Percentiles rank a stretch among this genome's conserved stretches.
phyloP scores from a whole-genome alignment of 805 yeast species.

The Schwanniomyces sp. region DNA sequence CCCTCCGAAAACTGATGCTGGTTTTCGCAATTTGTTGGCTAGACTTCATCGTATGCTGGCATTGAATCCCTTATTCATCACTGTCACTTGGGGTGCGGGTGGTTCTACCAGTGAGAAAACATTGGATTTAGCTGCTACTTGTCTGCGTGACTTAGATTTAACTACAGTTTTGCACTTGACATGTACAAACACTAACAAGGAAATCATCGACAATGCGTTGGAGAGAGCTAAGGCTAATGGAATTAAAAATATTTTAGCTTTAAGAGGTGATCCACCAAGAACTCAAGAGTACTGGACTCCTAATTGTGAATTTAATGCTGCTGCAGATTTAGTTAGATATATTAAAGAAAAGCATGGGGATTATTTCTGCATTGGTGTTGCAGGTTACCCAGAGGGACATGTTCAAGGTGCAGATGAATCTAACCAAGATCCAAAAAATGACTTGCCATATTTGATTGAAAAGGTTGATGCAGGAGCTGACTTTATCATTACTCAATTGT shows the following conservation, averaged over 20 bases:
- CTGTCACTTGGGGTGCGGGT: constrained; percentile 99
- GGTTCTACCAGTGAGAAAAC: constrained; percentile 91
- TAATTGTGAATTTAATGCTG: constrained; percentile 63
- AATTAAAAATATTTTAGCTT: constrained; percentile 83
- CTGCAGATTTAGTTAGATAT: constrained; percentile 83
- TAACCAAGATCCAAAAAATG: constrained; percentile 64
- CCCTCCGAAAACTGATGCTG: constrained; percentile 94
- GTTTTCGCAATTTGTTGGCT: constrained; percentile 78
- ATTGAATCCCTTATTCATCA: constrained; percentile 83
- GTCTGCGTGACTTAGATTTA: constrained; percentile 72
- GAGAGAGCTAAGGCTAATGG: constrained; percentile 71
- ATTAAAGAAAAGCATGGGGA: constrained; percentile 71
- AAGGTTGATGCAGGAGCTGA: constrained; percentile 95
- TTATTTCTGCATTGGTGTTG: constrained; percentile 92
- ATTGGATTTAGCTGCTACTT: constrained; percentile 73
- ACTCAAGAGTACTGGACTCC: constrained; percentile 63
- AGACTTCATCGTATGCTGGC: constrained; percentile 88
- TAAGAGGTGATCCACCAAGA: constrained; percentile 95
- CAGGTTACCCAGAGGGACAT: constrained; percentile 98
- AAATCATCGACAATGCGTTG: constrained; percentile 78
- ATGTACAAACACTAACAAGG: constrained; percentile 86
- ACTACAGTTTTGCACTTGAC: constrained; percentile 94
- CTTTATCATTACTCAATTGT: constrained; percentile 86
- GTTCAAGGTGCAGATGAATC: constrained; percentile 76
- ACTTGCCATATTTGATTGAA: constrained; percentile 76